Percentiles rank a stretch among this genome's conserved stretches.
These are phyloP conservation scores for Fraxinus excelsior DNA, from an alignment of 257 asterid species.

Conservation along the genomic window DNA sequence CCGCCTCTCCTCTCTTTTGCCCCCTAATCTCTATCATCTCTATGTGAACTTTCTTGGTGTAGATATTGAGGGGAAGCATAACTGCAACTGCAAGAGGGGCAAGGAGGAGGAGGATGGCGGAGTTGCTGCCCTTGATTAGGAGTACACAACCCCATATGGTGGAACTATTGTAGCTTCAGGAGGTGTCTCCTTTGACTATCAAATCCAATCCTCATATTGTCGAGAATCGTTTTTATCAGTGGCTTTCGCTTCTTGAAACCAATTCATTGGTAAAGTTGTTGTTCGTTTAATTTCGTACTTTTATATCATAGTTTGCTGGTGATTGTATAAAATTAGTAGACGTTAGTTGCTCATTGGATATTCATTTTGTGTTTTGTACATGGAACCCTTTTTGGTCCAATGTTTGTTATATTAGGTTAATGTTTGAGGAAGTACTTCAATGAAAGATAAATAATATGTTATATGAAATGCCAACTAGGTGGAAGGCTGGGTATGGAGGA, in stretches of 20 bases:
- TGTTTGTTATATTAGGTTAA: slow-evolving; percentile 13
- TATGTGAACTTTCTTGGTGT: too few species aligned
- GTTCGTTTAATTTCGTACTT: neutral
- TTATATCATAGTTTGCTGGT: neutral
- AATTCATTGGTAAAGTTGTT: slow-evolving; percentile 56
- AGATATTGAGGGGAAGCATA: too few species aligned
- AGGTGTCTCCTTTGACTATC: slow-evolving; percentile 86
- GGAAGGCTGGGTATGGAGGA: neutral
- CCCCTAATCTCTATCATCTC: too few species aligned
- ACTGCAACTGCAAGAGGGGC: too few species aligned
- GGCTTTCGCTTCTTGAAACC: slow-evolving; percentile 96
- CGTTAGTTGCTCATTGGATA: neutral
- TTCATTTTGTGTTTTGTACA: slow-evolving; percentile 9
- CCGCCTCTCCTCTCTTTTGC: too few species aligned
- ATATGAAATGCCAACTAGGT: slow-evolving; percentile 12
- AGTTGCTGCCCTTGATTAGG: too few species aligned
- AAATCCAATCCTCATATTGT: slow-evolving; percentile 81
- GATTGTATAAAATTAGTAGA: slow-evolving; percentile 9
- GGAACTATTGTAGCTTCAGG: slow-evolving; percentile 85
- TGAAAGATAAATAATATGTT: too few species aligned
- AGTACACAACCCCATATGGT: slow-evolving; percentile 19
- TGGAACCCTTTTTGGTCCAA: neutral
- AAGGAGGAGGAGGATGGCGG: too few species aligned
- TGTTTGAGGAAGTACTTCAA: slow-evolving; percentile 6
- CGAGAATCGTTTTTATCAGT: slow-evolving; percentile 84